Evolutionary conservation across 805 yeast genomes (phyloP).

Genomic region (Wickerhamiella brachini): DNA sequence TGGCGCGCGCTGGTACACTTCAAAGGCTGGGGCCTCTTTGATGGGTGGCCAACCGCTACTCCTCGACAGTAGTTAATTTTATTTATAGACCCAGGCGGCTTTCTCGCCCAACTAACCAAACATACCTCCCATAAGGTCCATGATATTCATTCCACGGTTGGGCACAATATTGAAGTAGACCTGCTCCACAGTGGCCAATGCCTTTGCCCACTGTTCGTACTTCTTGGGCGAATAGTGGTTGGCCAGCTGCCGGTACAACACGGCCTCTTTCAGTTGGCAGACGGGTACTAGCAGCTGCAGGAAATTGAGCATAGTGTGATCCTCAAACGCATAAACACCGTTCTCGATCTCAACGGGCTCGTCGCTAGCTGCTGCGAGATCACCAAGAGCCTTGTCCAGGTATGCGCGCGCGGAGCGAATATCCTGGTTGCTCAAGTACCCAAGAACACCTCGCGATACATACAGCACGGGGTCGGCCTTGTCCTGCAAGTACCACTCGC

Average conservation of each 20-base stretch:
- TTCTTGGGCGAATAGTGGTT: constrained; percentile 32
- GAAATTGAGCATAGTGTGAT: constrained; percentile 44
- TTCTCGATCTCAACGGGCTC: constrained; percentile 14
- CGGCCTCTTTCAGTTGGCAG: constrained; percentile 39
- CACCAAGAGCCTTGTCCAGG: constrained; percentile 25
- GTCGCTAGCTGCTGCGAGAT: constrained; percentile 19
- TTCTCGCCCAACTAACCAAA: constrained; percentile 23
- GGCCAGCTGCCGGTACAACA: constrained; percentile 40
- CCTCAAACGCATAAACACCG: constrained; percentile 28
- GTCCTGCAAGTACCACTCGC: constrained; percentile 28
- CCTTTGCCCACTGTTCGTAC: constrained; percentile 27
- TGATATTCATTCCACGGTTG: constrained; percentile 39
- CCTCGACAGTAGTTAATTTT: no score
- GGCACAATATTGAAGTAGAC: constrained; percentile 46
- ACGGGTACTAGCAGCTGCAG: constrained; percentile 51
- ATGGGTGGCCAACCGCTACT: no score
- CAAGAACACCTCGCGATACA: constrained; percentile 50
- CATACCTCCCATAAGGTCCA: constrained; percentile 65
- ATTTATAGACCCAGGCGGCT: neutral
- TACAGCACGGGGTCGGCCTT: constrained; percentile 13
- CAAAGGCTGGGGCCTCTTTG: no score
- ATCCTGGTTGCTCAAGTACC: constrained; percentile 58
- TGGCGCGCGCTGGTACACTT: no score
- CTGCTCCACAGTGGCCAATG: constrained; percentile 46
- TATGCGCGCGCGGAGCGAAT: constrained; percentile 42